These are phyloP conservation scores for Sporothrix sp. DNA, from an alignment of 2,329 filamentous ascomycete genomes.

Conservation along the genomic window DNA sequence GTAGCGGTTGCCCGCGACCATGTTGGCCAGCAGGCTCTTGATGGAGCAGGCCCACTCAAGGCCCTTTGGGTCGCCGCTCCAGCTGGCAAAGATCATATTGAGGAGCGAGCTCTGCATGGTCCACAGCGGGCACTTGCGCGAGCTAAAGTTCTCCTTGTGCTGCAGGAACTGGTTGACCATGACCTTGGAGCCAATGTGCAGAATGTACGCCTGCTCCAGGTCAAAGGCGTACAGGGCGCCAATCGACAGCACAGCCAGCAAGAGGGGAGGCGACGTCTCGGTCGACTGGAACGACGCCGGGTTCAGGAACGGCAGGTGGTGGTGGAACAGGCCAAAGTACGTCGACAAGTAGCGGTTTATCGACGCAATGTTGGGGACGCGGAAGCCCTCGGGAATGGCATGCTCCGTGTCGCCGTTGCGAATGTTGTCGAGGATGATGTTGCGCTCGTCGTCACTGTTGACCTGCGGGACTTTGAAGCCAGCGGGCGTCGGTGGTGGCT, in stretches of 20 bases:
- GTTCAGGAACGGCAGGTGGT: constrained; percentile 91
- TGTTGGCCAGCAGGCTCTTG: constrained; percentile 94
- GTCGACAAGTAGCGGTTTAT: constrained; percentile 89
- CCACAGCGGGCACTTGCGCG: constrained; percentile 92
- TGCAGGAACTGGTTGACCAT: constrained; percentile 94
- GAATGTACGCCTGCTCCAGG: constrained; percentile 91
- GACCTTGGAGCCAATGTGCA: constrained; percentile 95
- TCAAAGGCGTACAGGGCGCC: constrained; percentile 95
- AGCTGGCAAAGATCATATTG: constrained; percentile 99
- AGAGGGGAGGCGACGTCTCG: constrained; percentile 66
- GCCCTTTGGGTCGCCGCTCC: constrained; percentile 95
- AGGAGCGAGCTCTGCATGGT: constrained; percentile 94
- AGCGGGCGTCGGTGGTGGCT: constrained; percentile 60
- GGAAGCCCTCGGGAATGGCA: constrained; percentile 79
- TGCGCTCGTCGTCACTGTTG: constrained; percentile 72
- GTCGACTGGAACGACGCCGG: constrained; percentile 81
- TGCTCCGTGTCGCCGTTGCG: constrained; percentile 69
- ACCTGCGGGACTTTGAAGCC: constrained; percentile 69
- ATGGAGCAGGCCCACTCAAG: constrained; percentile 98
- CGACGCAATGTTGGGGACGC: constrained; percentile 67
- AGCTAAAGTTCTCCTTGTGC: constrained; percentile 98
- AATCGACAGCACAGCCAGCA: constrained; percentile 87
- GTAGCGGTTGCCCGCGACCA: constrained; percentile 95
- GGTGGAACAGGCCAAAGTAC: constrained; percentile 95
- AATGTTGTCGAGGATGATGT: constrained; percentile 77